Evolutionary conservation across 768 basidiomycete genomes (phyloP), one percentile per base, ranked within the genome.

Genomic region (Paxillus rubicundulus): DNA sequence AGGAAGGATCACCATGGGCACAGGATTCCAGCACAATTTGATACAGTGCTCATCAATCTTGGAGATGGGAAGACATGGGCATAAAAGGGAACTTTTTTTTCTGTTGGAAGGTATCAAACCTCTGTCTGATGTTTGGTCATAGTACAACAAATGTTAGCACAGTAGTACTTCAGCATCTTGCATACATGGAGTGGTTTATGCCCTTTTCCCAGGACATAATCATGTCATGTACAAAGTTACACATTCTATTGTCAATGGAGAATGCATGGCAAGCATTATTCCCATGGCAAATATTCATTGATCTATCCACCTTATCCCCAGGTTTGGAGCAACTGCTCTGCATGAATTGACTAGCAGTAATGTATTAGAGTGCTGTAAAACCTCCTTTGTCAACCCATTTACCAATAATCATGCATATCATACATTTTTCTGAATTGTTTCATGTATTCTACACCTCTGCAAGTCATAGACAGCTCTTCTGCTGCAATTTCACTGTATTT

Each of bases 221-320:
- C 30, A 30, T 30, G 30, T 9, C 30, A 30, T 30, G 30, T 27
- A 24, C 24, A 24, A 24, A 24, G 24, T 24, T 24, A 24, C 20
- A 2, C 47, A 24, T 20, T 21, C 7, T 5, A 10, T 20, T 13
- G 20, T 24, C 20, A 24, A 42, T 14, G 14, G 9, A 5, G 9
- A 21, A 24, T 24, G 41, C 3, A 21, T 58, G 4, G 63, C 63
- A 1, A 63, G 60, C 21, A 54, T 74, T 9, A 49, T 75, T 14
- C 59, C 62, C 0, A 34, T 72, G 3, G 7, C 32, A 0, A 4
- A 58, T 0, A 67, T 74, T 6, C 27, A 27, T 0, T 52, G 59
- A 0, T 66, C 64, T 24, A 51, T 65, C 1, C 73, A 75, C 47
- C 52, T 75, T 0, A 61, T 68, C n/a, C 73, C 72, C 0, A 56